phyloP scores from a whole-genome alignment of 1,284 basidiomycete genomes.

The Cutaneotrichosporon sp. region DNA sequence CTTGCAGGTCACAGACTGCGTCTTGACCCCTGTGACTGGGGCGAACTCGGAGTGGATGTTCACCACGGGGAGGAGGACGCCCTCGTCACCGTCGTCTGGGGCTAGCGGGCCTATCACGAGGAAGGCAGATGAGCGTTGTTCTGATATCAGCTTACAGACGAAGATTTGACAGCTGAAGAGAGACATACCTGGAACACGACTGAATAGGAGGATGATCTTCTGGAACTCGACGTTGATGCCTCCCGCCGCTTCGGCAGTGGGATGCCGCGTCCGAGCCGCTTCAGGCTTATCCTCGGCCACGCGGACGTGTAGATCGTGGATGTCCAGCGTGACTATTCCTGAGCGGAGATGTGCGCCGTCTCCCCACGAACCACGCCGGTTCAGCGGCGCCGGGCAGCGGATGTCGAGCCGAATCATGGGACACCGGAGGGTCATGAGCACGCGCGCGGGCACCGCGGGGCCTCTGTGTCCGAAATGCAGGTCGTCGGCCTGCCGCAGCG shows the following conservation, averaged over 20 bases:
- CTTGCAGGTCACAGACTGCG: slow-evolving; percentile 41
- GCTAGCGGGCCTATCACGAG: slow-evolving; percentile 39
- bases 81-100: slow-evolving; percentile 32
- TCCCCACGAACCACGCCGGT: slow-evolving; percentile 40
- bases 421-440: slow-evolving; percentile 20
- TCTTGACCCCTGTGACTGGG: slow-evolving; percentile 19
- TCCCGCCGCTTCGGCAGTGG: background rate
- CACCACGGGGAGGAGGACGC: slow-evolving; percentile 46
- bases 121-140: slow-evolving; percentile 35
- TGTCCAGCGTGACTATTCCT: slow-evolving; percentile 46
- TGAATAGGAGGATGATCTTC: slow-evolving; percentile 43
- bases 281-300: slow-evolving; percentile 11
- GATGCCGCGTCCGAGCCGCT: background rate
- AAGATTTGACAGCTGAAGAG: background rate
- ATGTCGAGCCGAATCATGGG: slow-evolving; percentile 41
- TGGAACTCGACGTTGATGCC: slow-evolving; percentile 32
- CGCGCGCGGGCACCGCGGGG: background rate
- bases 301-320: slow-evolving; percentile 28
- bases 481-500: background rate
- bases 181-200: slow-evolving; percentile 32
- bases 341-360: slow-evolving; percentile 43
- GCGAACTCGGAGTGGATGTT: slow-evolving; percentile 37
- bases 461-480: background rate
- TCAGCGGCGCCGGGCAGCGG: slow-evolving; percentile 44
- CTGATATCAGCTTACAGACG: slow-evolving; percentile 9